Evolutionary conservation across 495 filamentous ascomycete species (phyloP), one percentile per base, ranked within the genome.

Genomic region (Stereocaulon alpinum): DNA sequence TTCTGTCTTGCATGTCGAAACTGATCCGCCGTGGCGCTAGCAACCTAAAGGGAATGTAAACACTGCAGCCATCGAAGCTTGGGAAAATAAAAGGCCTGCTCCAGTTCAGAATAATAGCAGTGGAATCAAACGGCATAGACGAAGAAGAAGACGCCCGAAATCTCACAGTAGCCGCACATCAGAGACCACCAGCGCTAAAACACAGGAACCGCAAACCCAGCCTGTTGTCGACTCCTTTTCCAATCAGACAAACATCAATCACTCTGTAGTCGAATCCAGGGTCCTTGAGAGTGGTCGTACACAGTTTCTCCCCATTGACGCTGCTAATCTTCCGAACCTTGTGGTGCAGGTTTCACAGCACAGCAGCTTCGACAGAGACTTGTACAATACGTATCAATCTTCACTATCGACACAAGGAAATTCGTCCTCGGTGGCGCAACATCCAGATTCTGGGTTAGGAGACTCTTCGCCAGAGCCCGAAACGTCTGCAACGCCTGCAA

Each of bases 31-130:
- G 22, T 37, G 22, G 42, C 43, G 41, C 22, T 58, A 77, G 74
- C 70, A 76, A 70, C 72, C 72, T 17, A 76, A 73, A 61, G 65
- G 65, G 49, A 66, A 72, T 71, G 73, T 70, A 27, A 72, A 63
- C 62, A 68, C 66, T 30, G 55, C 60, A 42, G 73, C 73, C 24
- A 59, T 72, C 32, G 51, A 67, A 20, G 62, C 58, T 42, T 75
- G 74, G 74, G 62, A 75, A 52, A 61, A 62, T 17, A 64, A 62
- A 34, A 68, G 69, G 47, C 32, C 34, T 24, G 5, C 37, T 10
- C 1, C 34, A 18, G 40, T 20, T 14, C 22, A 32, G 9, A 59
- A 6, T 18, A 32, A 34, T 10, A 27, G 24, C 6, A 40, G 51
- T 42, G 51, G 34, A 59, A 29, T 45, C 18, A 59, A 59, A 34